phyloP scores from a whole-genome alignment of 345 rosid species.

The Sonneratia caseolaris region DNA sequence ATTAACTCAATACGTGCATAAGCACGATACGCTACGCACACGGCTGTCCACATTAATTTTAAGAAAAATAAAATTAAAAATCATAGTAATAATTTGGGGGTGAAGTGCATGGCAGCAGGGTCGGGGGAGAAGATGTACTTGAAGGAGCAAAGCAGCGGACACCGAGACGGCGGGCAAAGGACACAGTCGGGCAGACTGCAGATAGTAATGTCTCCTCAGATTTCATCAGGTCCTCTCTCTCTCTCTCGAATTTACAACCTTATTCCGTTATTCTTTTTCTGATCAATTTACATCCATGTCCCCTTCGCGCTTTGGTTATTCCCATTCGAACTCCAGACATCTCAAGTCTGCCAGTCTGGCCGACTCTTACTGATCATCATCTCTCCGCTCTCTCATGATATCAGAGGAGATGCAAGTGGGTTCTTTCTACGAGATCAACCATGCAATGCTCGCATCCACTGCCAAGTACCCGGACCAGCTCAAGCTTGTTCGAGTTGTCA shows the following conservation, averaged over 20 bases:
- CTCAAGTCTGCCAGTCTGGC: not conserved
- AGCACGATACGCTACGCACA: too few species aligned
- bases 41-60: too few species aligned
- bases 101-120: too few species aligned
- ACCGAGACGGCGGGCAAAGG: not conserved
- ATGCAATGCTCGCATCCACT: conserved; percentile 33
- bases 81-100: too few species aligned
- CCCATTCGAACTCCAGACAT: not conserved
- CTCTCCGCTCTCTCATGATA: conserved; percentile 17
- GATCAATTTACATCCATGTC: not conserved
- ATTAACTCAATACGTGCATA: too few species aligned
- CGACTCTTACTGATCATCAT: not conserved
- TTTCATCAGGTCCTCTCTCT: not conserved
- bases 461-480: conserved; percentile 47
- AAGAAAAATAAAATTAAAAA: too few species aligned
- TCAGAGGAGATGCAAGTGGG: conserved; percentile 31
- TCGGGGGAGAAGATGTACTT: not conserved
- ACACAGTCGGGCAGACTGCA: not conserved
- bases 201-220: not conserved
- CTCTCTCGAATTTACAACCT: not conserved
- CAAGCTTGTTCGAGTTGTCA: conserved; percentile 44
- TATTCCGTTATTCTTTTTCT: not conserved
- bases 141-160: conserved; percentile 1
- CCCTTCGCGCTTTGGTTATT: not conserved
- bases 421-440: conserved; percentile 67